A percentile compares a stretch with the other conserved stretches of the same genome.
phyloP scores from a whole-genome alignment of 805 yeast genomes.

The Cyberlindnera bimundalis region DNA sequence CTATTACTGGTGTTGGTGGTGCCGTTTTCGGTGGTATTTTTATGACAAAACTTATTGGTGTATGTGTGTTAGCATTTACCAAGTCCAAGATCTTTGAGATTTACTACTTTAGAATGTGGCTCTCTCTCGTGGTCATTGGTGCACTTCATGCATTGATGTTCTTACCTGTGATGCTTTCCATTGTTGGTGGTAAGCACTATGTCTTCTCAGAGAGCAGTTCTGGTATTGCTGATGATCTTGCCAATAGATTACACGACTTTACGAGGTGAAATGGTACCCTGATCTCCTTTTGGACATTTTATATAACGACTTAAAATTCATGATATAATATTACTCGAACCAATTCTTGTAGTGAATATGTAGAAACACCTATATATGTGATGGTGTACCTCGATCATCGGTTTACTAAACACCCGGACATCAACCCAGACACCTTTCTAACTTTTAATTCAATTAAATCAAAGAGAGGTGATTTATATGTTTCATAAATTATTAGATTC shows the following conservation, averaged over 20 bases:
- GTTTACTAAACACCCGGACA: too few species aligned
- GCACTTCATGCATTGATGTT: slow-evolving; percentile 75
- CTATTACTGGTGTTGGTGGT: slow-evolving; percentile 80
- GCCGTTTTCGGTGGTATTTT: slow-evolving; percentile 90
- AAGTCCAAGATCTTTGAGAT: slow-evolving; percentile 84
- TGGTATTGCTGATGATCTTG: slow-evolving; percentile 32
- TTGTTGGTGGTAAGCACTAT: slow-evolving; percentile 59
- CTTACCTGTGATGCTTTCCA: slow-evolving; percentile 69
- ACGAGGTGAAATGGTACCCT: slow-evolving; percentile 10
- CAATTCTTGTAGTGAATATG: too few species aligned
- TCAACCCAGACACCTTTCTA: too few species aligned
- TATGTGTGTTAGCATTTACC: slow-evolving; percentile 81
- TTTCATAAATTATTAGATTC: too few species aligned
- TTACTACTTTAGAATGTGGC: slow-evolving; percentile 95
- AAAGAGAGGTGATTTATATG: too few species aligned
- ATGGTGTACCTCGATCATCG: too few species aligned
- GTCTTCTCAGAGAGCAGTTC: slow-evolving; percentile 34
- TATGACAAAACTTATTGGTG: slow-evolving; percentile 85
- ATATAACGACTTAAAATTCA: too few species aligned
- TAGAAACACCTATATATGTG: too few species aligned
- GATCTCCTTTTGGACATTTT: background rate
- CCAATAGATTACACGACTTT: slow-evolving; percentile 16
- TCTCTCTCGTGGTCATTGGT: slow-evolving; percentile 70
- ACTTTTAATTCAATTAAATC: too few species aligned
- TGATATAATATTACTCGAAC: too few species aligned